A percentile compares a stretch with the other conserved stretches of the same genome.
These are phyloP conservation scores for Quercus robur DNA, from an alignment of 306 rosid species.

Conservation along the genomic window DNA sequence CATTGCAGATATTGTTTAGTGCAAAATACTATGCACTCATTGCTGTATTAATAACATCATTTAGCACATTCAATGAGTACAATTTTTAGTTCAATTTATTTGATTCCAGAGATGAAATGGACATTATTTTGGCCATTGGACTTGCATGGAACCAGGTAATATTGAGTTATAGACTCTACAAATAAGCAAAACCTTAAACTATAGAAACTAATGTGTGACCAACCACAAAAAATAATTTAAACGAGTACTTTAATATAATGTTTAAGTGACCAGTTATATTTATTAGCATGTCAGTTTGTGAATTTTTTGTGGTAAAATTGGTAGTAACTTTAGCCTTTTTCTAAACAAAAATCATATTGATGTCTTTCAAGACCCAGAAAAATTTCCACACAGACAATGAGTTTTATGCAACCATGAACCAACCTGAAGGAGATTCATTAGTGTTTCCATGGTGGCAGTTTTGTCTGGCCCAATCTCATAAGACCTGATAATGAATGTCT, in stretches of 20 bases:
- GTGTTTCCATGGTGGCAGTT: constrained; percentile 81
- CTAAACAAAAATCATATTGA: no score
- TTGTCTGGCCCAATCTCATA: constrained; percentile 79
- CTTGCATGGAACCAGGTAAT: background rate
- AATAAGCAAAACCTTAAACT: no score
- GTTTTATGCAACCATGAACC: background rate
- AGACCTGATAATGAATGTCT: constrained; percentile 59
- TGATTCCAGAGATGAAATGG: background rate
- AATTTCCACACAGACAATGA: background rate
- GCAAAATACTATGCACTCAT: background rate
- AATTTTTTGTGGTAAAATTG: no score
- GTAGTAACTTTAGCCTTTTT: no score
- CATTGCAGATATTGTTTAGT: background rate
- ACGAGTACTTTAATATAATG: no score
- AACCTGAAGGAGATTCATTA: constrained; percentile 82
- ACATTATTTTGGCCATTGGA: background rate
- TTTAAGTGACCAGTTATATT: no score
- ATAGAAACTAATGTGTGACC: no score
- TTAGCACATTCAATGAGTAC: background rate
- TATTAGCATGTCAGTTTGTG: no score
- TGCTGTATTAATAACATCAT: background rate
- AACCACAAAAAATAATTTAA: no score
- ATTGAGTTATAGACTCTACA: no score
- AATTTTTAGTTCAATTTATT: background rate
- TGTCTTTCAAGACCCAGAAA: no score